Evolutionary conservation across 1,284 basidiomycete species (phyloP), one percentile per base, ranked within the genome.

Genomic region (Ganoderma resinaceum): DNA sequence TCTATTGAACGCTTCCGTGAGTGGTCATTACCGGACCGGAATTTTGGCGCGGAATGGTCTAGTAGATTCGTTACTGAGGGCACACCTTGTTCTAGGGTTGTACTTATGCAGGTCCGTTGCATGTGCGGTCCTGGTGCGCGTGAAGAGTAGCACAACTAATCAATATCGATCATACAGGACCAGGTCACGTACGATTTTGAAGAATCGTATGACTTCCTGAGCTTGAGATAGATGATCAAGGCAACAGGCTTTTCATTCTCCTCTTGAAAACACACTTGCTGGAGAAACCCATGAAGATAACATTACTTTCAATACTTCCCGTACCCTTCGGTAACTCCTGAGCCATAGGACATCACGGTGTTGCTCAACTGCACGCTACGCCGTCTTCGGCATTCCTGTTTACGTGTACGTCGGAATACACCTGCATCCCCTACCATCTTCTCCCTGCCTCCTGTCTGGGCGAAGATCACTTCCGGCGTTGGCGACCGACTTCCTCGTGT

Each of bases 391-490:
- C 63, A 78, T 89, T 23, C 83, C 90, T 6, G 79, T 87, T 46
- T 87, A 89, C 71, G 82, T 86, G 3, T 91, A 89, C 76, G 82
- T 89, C 66, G 89, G 20, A 84, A 84, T 62, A 84, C 83, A 4
- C 87, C 89, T 55, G 82, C 82, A 49, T 87, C 88, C 0, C 88
- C 88, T 1, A 85, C 85, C 0, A 78, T 89, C 37, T 76, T 87
- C 33, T 87, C 86, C 2, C 79, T 88, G 11, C 82, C 85, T 29
- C 80, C 82, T 0, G 79, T 75, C 58, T 88, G 86, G 86, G 78
- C 85, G 26, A 88, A 88, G 73, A 80, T 80, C 11, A 76, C 82
- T 18, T 88, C 86, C 70, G 86, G 76, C 18, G 78, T 87, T 61
- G 85, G 83, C 18, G 69, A 76, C 79, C 26, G 83, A 87, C 73